Evolutionary conservation across 2,329 filamentous ascomycete species (phyloP), one percentile per base, ranked within the genome.

Genomic region (Niveomyces coronatus): DNA sequence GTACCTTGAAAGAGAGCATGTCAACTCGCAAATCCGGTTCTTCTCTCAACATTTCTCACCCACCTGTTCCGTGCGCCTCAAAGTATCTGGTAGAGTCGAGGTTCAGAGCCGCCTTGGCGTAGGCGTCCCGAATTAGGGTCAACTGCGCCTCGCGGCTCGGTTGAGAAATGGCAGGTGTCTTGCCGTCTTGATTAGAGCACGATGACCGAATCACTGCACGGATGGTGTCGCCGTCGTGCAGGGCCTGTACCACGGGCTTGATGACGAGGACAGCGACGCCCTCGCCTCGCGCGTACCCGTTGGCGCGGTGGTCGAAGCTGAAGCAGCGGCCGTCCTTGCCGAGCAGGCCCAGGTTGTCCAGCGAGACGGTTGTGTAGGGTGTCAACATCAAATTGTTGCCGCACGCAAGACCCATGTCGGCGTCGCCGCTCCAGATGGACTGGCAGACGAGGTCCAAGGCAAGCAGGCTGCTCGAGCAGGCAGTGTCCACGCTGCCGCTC

Each of bases 241-340:
- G 62, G 2, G 67, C 67, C 33, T 60, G 55, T 3, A 53, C 49
- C 0, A 70, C 49, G 1, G 53, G 57, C 49, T 71, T 72, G 3
- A 73, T 41, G 3, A 69, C 39, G 3, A 71, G 35, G 5, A 55
- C 50, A 0, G 47, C 60, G 6, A 62, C 47, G 4, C 30, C 69
- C 45, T 74, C 70, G 3, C 66, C 68, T 9, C 67, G 56, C 1
- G 55, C 64, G 45, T 70, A 74, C 1, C 70, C 70, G 41, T 60
- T 58, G 1, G 58, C 68, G 13, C 46, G 47, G 8, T 48, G 44
- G 44, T 68, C 69, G 44, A 58, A 68, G 4, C 8, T 8, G 10
- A n/a, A 13, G 15, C 33, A 35, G 9, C 20, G 16, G 9, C 33
- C 33, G 15, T 35, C 23, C 2, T 22, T 17, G 16, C 22, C 18